These are phyloP conservation scores for Pseudohalonectria lignicola DNA, from an alignment of 2,329 filamentous ascomycete genomes.

Conservation along the genomic window DNA sequence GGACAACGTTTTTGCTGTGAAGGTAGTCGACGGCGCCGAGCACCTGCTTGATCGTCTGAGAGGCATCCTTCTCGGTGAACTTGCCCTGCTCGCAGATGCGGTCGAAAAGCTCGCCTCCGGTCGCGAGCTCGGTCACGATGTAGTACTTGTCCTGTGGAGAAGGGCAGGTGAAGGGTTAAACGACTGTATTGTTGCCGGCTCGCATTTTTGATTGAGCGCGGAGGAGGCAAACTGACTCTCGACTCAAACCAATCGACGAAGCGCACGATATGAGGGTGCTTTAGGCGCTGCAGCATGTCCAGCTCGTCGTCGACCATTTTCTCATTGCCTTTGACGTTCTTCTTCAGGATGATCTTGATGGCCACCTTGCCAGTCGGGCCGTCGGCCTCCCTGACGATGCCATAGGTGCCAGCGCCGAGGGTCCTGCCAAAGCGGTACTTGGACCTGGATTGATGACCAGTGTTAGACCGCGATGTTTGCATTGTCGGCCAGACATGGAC, in stretches of 20 bases:
- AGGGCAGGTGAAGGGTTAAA: background rate
- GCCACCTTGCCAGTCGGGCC: conserved; percentile 76
- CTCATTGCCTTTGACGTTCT: conserved; percentile 97
- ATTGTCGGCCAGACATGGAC: too few relatives aligned
- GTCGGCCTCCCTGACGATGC: conserved; percentile 93
- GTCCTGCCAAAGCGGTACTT: conserved; percentile 90
- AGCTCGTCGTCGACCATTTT: conserved; percentile 98
- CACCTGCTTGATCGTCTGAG: conserved; percentile 89
- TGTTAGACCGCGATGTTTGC: too few relatives aligned
- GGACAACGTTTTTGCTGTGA: conserved; percentile 88
- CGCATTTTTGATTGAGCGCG: background rate
- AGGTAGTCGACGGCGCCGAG: conserved; percentile 90
- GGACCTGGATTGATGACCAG: conserved; percentile 55
- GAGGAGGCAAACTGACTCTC: conserved; percentile 46
- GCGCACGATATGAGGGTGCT: conserved; percentile 91
- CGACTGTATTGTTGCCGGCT: too few relatives aligned
- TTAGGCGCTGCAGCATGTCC: conserved; percentile 79
- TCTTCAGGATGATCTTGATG: conserved; percentile 98
- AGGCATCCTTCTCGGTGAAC: conserved; percentile 97
- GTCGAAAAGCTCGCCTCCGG: conserved; percentile 93
- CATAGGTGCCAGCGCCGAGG: conserved; percentile 93
- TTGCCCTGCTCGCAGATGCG: conserved; percentile 96
- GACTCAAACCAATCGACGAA: conserved; percentile 99
- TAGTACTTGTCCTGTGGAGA: conserved; percentile 90
- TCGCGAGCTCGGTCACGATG: conserved; percentile 93